Base-by-base conservation (phyloP, 306 rosid genomes). In the Carpinus fangiana region DNA sequence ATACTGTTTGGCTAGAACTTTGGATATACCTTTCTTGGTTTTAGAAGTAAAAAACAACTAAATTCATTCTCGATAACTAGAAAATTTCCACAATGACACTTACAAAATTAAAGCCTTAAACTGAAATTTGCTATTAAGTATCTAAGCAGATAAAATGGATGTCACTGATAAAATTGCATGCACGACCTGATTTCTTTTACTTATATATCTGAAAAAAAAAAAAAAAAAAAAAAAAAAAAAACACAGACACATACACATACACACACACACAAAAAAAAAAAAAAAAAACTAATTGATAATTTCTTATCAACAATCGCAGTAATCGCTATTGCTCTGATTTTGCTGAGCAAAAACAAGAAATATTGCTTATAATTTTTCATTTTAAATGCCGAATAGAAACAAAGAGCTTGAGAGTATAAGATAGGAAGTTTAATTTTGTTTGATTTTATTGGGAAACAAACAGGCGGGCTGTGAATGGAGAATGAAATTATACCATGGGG, bases 401-500 rank as follows among this genome's bases (percentile, higher is more conserved):
- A 31, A 31, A 31, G 2, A 31, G 34, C 34, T 31, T 31, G 34
- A 31, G 34, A 31, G 34, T 31, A 2, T 31, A 43, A 26, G 45
- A 64, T 36, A 28, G 57, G 26, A 43, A 51, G 23, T 66, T 56
- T 45, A 31, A 12, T 57, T 74, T 82, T 70, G 50, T 66, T 59
- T 21, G 16, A 28, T 23, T 79, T 57, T 70, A 62, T 14, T 12
- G 36, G 72, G 23, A 81, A 79, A 28, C 70, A 78, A 76, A 57
- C 80, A 65, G 52, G 47, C 31, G 12, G 61, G 45, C 3, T 20
- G 1, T 5, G 23, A 43, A 51, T 11, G 23, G 34, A 36, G 23
- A 60, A 61, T 4, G 48, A 23, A 57, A 13, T 60, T 16, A 72
- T 87, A 90, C 93, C 95, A 89, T 78, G 51, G 95, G 93, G 18